Percentiles rank a stretch among this genome's conserved stretches.
Evolutionary conservation across 139 green algal genomes (phyloP).

Genomic region (Zygnema circumcarinatum): DNA sequence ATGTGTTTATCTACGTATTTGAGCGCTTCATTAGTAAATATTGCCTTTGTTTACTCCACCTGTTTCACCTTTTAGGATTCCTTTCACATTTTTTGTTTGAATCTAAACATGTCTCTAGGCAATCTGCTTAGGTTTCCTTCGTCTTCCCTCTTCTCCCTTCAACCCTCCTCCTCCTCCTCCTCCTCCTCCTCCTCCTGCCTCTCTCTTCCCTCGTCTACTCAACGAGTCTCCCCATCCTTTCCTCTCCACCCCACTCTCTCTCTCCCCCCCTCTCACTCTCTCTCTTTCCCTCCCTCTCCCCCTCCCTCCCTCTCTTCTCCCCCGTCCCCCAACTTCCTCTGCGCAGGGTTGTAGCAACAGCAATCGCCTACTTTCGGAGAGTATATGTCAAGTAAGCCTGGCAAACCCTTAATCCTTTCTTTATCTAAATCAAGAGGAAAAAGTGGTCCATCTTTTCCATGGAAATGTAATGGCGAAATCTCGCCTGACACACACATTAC

Average conservation of each 20-base stretch:
- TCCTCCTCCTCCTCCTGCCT: neutral
- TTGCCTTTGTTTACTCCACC: neutral
- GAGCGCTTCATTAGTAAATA: constrained; percentile 3
- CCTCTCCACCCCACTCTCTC: neutral
- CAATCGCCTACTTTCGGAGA: constrained; percentile 49
- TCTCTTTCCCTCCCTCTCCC: neutral
- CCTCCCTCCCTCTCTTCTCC: neutral
- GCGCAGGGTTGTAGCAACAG: constrained; percentile 49
- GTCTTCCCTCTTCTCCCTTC: neutral
- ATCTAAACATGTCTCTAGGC: too few relatives aligned
- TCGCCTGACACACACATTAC: neutral
- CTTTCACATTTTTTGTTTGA: too few relatives aligned
- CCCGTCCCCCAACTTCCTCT: neutral
- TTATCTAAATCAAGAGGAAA: neutral
- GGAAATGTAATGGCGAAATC: neutral
- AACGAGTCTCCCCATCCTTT: neutral
- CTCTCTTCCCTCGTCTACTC: neutral
- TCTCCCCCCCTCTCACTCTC: neutral
- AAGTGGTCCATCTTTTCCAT: neutral
- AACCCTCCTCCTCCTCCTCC: neutral
- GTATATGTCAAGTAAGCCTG: constrained; percentile 32
- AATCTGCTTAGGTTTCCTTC: too few relatives aligned
- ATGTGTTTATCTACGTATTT: neutral
- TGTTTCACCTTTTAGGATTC: neutral
- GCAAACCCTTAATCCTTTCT: neutral